These are phyloP conservation scores for Linnemannia hyalina DNA, from an alignment of 192 early-diverging fungal species.

Conservation along the genomic window DNA sequence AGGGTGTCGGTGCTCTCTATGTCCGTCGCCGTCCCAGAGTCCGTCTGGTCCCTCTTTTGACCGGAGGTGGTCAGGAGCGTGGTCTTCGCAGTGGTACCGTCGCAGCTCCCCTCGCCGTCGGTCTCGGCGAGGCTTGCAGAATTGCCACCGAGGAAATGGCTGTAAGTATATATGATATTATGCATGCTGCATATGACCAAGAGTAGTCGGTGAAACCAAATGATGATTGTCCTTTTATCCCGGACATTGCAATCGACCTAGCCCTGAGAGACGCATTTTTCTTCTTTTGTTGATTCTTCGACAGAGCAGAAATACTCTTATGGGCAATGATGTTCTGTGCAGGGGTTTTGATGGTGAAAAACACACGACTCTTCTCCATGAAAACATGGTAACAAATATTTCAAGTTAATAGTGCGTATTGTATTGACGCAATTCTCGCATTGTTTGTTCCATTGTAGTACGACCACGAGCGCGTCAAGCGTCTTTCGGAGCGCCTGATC, in stretches of 20 bases:
- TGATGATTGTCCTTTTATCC: conserved; percentile 57
- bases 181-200: background rate
- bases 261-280: conserved; percentile 18
- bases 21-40: conserved; percentile 95
- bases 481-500: conserved; percentile 83
- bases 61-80: conserved; percentile 97
- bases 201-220: conserved; percentile 14
- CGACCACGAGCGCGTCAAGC: conserved; percentile 79
- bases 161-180: conserved; percentile 63
- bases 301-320: conserved; percentile 14
- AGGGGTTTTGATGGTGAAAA: conserved; percentile 68
- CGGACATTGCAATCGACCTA: conserved; percentile 49
- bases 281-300: background rate
- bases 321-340: conserved; percentile 63
- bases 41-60: conserved; percentile 89
- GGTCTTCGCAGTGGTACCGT: conserved; percentile 96
- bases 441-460: conserved; percentile 63
- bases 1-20: conserved; percentile 94
- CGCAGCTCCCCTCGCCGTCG: conserved; percentile 89
- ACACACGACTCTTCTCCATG: background rate
- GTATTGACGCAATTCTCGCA: background rate
- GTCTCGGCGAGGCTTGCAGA: conserved; percentile 89
- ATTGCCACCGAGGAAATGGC: conserved; percentile 85
- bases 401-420: background rate
- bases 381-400: background rate